phyloP scores from a whole-genome alignment of 257 asterid species.

The Solanum sitiens region DNA sequence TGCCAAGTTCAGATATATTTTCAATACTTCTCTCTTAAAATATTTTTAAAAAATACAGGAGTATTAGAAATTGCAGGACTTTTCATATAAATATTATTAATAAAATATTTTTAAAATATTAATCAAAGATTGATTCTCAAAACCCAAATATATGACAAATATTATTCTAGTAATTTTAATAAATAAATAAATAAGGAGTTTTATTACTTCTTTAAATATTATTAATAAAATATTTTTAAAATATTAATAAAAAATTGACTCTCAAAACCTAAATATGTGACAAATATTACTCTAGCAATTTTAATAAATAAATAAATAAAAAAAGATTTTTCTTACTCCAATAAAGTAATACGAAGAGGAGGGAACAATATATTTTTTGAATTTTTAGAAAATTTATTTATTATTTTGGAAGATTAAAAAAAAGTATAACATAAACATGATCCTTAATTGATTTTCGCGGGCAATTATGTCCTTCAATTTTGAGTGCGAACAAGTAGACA shows the following conservation, averaged over 20 bases:
- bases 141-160: neutral
- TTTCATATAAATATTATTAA: too few relatives aligned
- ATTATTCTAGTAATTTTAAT: neutral
- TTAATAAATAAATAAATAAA: too few relatives aligned
- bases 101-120: too few relatives aligned
- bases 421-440: too few relatives aligned
- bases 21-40: too few relatives aligned
- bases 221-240: too few relatives aligned
- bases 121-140: neutral
- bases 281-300: neutral
- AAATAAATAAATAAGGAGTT: neutral
- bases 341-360: neutral
- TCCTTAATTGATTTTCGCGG: rapidly evolving
- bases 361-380: neutral
- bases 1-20: rapidly evolving
- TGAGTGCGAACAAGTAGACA: too few relatives aligned
- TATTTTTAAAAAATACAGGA: too few relatives aligned
- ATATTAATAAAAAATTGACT: neutral
- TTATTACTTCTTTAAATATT: neutral
- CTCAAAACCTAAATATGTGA: neutral
- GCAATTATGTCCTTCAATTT: too few relatives aligned
- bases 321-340: neutral
- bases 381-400: too few relatives aligned
- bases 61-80: too few relatives aligned
- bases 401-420: neutral